Evolutionary conservation across 306 rosid genomes (phyloP).

Genomic region (Geum urbanum): DNA sequence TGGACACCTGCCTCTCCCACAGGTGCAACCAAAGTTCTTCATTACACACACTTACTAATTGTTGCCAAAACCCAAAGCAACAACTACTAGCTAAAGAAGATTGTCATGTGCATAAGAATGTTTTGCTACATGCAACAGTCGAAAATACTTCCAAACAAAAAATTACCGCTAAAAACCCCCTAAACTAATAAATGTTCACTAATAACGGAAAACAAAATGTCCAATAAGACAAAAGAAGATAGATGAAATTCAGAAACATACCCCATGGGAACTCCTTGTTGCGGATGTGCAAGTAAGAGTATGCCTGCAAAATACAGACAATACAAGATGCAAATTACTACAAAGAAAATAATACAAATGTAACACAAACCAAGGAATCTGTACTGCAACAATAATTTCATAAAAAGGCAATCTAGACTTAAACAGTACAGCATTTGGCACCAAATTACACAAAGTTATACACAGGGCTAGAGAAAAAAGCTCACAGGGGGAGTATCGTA

Average conservation of each 20-base stretch:
- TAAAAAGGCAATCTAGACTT: background rate
- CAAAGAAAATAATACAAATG: background rate
- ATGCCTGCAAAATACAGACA: slow-evolving; percentile 36
- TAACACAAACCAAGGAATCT: background rate
- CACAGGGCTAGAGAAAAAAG: slow-evolving; percentile 23
- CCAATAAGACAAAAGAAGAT: background rate
- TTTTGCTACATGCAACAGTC: background rate
- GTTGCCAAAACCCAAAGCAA: background rate
- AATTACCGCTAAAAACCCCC: background rate
- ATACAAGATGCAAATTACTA: background rate
- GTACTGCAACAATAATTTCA: background rate
- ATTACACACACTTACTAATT: background rate
- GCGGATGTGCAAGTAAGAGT: slow-evolving; percentile 74
- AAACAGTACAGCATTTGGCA: background rate
- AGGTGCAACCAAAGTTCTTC: background rate
- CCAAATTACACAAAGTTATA: background rate
- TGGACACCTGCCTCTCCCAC: background rate
- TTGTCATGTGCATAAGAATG: too few species aligned
- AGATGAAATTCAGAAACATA: slow-evolving; percentile 29
- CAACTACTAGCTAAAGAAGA: background rate
- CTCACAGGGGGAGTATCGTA: slow-evolving; percentile 72
- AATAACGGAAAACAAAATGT: background rate
- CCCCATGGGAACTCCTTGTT: slow-evolving; percentile 99
- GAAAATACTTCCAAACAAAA: background rate
- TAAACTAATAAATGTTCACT: background rate